Conservation (phyloP, 768 basidiomycete species). For the Russula brevipes region DNA sequence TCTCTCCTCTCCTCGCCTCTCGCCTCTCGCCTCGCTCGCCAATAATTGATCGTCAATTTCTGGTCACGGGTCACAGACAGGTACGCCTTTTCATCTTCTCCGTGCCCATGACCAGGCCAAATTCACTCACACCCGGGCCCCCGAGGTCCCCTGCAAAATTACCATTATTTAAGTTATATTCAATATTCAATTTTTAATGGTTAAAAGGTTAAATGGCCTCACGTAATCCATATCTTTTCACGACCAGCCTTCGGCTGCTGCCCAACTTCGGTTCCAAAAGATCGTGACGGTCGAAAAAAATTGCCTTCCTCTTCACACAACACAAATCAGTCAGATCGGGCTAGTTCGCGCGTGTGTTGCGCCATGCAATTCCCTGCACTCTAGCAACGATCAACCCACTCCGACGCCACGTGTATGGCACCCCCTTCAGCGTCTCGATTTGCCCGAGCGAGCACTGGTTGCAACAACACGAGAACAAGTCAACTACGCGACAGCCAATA, state of each 20-base stretch:
- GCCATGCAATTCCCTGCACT: constrained; percentile 8
- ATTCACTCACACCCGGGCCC: constrained; percentile 2
- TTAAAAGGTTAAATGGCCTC: constrained; percentile 20
- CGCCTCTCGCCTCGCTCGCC: background rate
- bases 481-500: background rate
- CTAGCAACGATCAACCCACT: constrained; percentile 6
- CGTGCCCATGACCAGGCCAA: background rate
- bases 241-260: background rate
- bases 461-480: background rate
- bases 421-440: background rate
- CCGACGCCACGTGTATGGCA: background rate
- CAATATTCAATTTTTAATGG: constrained; percentile 6
- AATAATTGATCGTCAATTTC: too few species aligned
- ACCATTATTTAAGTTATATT: too few species aligned
- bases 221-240: constrained; percentile 9
- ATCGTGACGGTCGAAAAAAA: constrained; percentile 1
- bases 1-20: background rate
- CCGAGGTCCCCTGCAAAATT: too few species aligned
- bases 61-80: too few species aligned
- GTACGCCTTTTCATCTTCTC: too few species aligned
- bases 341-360: background rate
- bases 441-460: background rate
- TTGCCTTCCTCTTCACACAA: background rate
- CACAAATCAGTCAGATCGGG: constrained; percentile 8
- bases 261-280: background rate